Evolutionary conservation across 805 yeast genomes (phyloP).

Genomic region (Vanderwaltozyma tropicalis): DNA sequence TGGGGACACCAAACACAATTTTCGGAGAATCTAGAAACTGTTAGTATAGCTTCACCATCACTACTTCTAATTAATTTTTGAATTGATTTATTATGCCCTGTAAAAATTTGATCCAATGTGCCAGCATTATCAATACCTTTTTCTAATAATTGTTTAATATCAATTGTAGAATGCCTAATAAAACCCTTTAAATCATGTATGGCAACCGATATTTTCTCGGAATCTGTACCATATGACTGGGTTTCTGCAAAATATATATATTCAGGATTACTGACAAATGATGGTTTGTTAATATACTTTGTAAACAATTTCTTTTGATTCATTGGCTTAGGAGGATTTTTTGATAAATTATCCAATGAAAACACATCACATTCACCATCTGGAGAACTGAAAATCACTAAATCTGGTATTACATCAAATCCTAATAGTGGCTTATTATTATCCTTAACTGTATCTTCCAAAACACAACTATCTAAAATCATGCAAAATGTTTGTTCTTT

Average conservation of each 20-base stretch:
- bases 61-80: conserved; percentile 54
- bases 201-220: conserved; percentile 31
- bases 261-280: conserved; percentile 27
- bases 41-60: conserved; percentile 50
- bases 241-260: conserved; percentile 31
- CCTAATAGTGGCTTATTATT: conserved; percentile 4
- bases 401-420: conserved; percentile 30
- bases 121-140: conserved; percentile 12
- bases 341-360: conserved; percentile 41
- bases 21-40: conserved; percentile 46
- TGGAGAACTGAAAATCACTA: conserved; percentile 34
- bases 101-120: conserved; percentile 44
- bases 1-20: conserved; percentile 51
- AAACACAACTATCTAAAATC: conserved; percentile 33
- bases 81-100: conserved; percentile 82
- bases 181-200: conserved; percentile 38
- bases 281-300: conserved; percentile 14
- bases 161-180: conserved; percentile 27
- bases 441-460: conserved; percentile 20
- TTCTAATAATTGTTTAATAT: conserved; percentile 16
- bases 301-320: conserved; percentile 30
- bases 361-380: conserved; percentile 35
- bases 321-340: conserved; percentile 47
- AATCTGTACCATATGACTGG: conserved; percentile 15
- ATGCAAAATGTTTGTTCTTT: conserved; percentile 26